These are phyloP conservation scores for Chlorella variabilis DNA, from an alignment of 163 green algal species.

Conservation along the genomic window DNA sequence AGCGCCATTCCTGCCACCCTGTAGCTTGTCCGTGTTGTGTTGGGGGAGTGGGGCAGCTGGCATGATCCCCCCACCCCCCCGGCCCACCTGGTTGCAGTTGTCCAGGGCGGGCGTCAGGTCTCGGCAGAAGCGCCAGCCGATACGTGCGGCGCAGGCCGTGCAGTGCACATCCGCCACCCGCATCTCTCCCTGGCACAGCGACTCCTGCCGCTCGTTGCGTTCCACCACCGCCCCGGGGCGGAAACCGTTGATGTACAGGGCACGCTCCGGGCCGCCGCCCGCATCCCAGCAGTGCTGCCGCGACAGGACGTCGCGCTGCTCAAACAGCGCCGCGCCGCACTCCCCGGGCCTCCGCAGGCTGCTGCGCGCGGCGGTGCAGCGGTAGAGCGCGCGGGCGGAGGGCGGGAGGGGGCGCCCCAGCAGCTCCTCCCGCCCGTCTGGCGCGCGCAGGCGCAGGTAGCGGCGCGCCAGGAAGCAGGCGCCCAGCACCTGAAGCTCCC, in stretches of 20 bases:
- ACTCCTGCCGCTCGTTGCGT: constrained; percentile 14
- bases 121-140: constrained; percentile 11
- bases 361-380: constrained; percentile 8
- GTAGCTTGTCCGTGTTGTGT: too few relatives aligned
- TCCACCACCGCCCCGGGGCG: not conserved
- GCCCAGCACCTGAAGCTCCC: constrained; percentile 17
- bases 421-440: constrained; percentile 5
- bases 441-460: constrained; percentile 5
- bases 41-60: too few relatives aligned
- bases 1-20: too few relatives aligned
- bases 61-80: too few relatives aligned
- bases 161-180: constrained; percentile 20
- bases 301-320: not conserved
- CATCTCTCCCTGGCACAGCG: constrained; percentile 35
- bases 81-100: constrained; percentile 11
- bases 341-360: not conserved
- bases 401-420: not conserved
- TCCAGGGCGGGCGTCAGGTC: not conserved
- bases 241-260: constrained; percentile 19
- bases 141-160: constrained; percentile 8
- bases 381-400: not conserved
- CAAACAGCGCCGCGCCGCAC: constrained; percentile 12
- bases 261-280: constrained; percentile 1
- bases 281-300: constrained; percentile 32
- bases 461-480: not conserved